phyloP scores from a whole-genome alignment of 352 stramenopile genomes.

The Phytophthora pini region DNA sequence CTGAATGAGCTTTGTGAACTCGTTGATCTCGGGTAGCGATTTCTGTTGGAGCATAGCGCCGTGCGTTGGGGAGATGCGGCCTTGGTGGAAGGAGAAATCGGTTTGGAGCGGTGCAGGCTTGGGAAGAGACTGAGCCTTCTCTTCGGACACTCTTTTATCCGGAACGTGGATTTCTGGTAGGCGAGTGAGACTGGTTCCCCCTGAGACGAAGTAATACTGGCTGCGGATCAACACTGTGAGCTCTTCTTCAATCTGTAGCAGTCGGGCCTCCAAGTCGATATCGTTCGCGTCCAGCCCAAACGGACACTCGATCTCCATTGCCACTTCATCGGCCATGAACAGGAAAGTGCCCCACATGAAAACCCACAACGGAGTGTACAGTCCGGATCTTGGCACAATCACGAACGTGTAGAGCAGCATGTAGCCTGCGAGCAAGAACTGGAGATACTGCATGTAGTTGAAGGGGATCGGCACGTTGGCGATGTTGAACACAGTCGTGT shows the following conservation, averaged over 20 bases:
- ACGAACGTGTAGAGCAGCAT: conserved; percentile 88
- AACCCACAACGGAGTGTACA: conserved; percentile 83
- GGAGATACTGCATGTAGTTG: conserved; percentile 88
- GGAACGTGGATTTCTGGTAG: conserved; percentile 18
- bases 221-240: conserved; percentile 82
- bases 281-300: conserved; percentile 85
- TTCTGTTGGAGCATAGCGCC: conserved; percentile 36
- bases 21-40: conserved; percentile 78
- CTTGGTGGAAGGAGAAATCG: conserved; percentile 74
- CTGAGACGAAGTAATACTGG: conserved; percentile 83
- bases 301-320: conserved; percentile 86
- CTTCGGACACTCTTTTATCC: conserved; percentile 7
- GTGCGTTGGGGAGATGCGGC: conserved; percentile 57
- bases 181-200: conserved; percentile 48
- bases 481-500: conserved; percentile 87
- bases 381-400: conserved; percentile 74
- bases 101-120: conserved; percentile 21
- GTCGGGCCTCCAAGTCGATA: conserved; percentile 75
- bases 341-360: conserved; percentile 84
- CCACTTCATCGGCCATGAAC: conserved; percentile 84
- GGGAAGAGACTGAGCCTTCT: neutral
- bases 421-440: conserved; percentile 72
- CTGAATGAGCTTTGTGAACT: conserved; percentile 73
- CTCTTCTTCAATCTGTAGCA: conserved; percentile 85
- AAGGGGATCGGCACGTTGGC: conserved; percentile 87